Percentiles rank a stretch among this genome's conserved stretches.
phyloP scores from a whole-genome alignment of 805 yeast species.

The Lachancea waltii region DNA sequence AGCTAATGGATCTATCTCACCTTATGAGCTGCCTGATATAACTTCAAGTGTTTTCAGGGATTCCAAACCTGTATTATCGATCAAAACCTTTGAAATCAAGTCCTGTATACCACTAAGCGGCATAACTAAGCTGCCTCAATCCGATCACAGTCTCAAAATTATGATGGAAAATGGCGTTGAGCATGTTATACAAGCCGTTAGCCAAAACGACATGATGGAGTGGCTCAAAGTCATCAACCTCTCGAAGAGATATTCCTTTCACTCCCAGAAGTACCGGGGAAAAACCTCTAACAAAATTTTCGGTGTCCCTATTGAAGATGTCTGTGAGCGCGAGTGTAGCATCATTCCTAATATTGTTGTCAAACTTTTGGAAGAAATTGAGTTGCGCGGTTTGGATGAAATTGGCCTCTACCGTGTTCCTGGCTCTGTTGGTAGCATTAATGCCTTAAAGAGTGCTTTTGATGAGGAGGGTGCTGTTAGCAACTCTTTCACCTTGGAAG shows the following conservation, averaged over 20 bases:
- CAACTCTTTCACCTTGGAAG: slow-evolving; percentile 39
- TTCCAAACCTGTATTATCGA: slow-evolving; percentile 43
- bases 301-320: slow-evolving; percentile 76
- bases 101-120: slow-evolving; percentile 34
- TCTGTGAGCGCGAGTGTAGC: slow-evolving; percentile 66
- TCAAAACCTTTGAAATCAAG: slow-evolving; percentile 40
- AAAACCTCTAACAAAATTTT: slow-evolving; percentile 51
- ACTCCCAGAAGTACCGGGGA: slow-evolving; percentile 37
- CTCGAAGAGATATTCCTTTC: slow-evolving; percentile 38
- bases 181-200: slow-evolving; percentile 58
- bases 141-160: slow-evolving; percentile 34
- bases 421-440: slow-evolving; percentile 54
- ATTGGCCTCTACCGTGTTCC: slow-evolving; percentile 81
- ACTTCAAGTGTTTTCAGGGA: slow-evolving; percentile 35
- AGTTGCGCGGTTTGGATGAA: slow-evolving; percentile 80
- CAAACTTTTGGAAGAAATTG: slow-evolving; percentile 66
- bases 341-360: slow-evolving; percentile 60
- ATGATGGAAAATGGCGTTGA: slow-evolving; percentile 45
- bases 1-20: slow-evolving; percentile 36
- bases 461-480: slow-evolving; percentile 42
- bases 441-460: slow-evolving; percentile 46
- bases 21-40: slow-evolving; percentile 55
- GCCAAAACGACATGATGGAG: slow-evolving; percentile 55
- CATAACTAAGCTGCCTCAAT: slow-evolving; percentile 24
- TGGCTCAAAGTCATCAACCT: slow-evolving; percentile 54